Percentiles rank a stretch among this genome's conserved stretches.
phyloP scores from a whole-genome alignment of 148 eudicot genomes.

The Drosera capensis region DNA sequence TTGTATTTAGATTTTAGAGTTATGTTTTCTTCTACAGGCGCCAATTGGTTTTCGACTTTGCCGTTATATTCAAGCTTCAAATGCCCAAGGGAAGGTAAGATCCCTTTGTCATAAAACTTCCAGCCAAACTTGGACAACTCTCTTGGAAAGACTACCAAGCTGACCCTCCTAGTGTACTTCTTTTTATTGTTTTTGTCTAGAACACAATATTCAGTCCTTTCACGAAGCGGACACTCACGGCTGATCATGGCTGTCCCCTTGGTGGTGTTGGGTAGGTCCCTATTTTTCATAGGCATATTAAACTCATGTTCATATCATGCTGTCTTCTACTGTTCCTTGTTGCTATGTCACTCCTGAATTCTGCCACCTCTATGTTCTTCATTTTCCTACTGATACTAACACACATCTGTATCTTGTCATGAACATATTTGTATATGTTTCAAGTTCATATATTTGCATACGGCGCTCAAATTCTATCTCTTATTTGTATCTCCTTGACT shows the following conservation, averaged over 20 bases:
- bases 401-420: no score
- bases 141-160: no score
- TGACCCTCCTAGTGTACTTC: background rate
- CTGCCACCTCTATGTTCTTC: no score
- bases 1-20: background rate
- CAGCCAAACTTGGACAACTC: background rate
- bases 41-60: constrained; percentile 79
- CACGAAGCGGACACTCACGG: constrained; percentile 33
- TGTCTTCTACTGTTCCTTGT: no score
- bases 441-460: no score
- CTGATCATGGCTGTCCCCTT: constrained; percentile 80
- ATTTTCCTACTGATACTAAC: no score
- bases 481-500: background rate
- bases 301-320: background rate
- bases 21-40: constrained; percentile 7
- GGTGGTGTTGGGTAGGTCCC: constrained; percentile 87
- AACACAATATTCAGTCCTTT: constrained; percentile 63
- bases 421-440: no score
- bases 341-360: no score
- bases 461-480: no score
- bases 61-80: constrained; percentile 55
- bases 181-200: constrained; percentile 20
- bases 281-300: constrained; percentile 1
- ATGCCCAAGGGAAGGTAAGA: constrained; percentile 50
- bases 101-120: constrained; percentile 1